Conservation (phyloP, 495 filamentous ascomycete genomes). For the Penicillium taxi region DNA sequence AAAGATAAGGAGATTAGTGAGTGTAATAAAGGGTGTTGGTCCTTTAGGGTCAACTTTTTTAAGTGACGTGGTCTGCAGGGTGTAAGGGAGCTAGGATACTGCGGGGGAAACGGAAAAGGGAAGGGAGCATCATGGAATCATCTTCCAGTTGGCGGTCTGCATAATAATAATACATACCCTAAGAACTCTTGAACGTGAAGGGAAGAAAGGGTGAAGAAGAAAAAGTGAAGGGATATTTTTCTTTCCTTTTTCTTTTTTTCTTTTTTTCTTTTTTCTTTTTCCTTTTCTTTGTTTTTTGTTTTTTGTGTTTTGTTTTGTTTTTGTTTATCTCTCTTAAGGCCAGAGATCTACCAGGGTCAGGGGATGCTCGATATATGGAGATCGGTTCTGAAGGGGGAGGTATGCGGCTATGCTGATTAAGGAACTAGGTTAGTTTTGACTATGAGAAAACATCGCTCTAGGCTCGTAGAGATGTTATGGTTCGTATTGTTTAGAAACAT, state of each 20-base stretch:
- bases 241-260: not conserved
- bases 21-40: slow-evolving; percentile 12
- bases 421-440: too few species aligned
- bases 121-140: slow-evolving; percentile 7
- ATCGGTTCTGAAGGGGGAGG: too few species aligned
- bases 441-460: too few species aligned
- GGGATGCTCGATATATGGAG: slow-evolving; percentile 7
- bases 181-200: slow-evolving; percentile 10
- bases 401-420: too few species aligned
- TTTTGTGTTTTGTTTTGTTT: not conserved
- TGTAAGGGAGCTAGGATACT: not conserved
- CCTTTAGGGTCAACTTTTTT: too few species aligned
- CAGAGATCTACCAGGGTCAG: slow-evolving; percentile 7
- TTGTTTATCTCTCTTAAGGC: not conserved
- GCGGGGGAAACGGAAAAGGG: slow-evolving; percentile 1
- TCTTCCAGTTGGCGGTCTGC: slow-evolving; percentile 32
- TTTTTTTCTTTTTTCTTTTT: not conserved
- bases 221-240: not conserved
- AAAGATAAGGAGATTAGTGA: slow-evolving; percentile 15
- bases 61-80: slow-evolving; percentile 33
- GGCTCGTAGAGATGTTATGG: too few species aligned
- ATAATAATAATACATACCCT: slow-evolving; percentile 14
- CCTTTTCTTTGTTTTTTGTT: not conserved
- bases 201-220: slow-evolving; percentile 2
- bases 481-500: too few species aligned